Base-by-base conservation (phyloP, 345 rosid species). In the Balakata baccata region DNA sequence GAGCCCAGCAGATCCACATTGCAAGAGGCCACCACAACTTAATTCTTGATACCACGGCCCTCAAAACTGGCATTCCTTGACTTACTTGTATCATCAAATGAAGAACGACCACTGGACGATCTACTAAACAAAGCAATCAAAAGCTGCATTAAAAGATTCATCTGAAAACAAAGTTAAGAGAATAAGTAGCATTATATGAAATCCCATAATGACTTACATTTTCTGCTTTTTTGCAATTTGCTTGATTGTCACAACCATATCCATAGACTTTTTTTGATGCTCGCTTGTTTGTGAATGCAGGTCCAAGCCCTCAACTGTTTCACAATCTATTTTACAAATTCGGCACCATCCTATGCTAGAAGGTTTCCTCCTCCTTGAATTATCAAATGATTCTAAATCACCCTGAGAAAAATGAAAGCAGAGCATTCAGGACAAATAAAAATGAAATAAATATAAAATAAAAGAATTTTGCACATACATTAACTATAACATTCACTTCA, bases 301-400 rank as follows among this genome's bases (percentile, higher is more conserved):
- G 77, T 89, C 90, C 76, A 85, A 80, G 73, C 94, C 87, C 76
- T 89, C 92, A 64, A 88, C 89, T 29, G 92, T 85, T 80, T 88
- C 88, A 72, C 97, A 88, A 59, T 91, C 94, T 60, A 89, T 82
- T 72, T 87, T 88, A 84, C 97, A 91, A 51, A 91, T 87, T 34
- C 91, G 91, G 71, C 97, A 91, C 97, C 97, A 91, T 46, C 90
- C 94, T 83, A 74, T 81, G 86, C 78, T 80, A 65, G 77, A 23
- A 23, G 81, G 64, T 78, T 70, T 86, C 80, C 91, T 85, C 83
- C 84, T 88, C 73, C 93, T 87, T 29, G 79, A 75, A 81, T 75
- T 79, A 57, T 84, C 93, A 75, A 81, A 82, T 64, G 85, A 60
- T 51, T 85, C 89, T 76, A 78, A 53, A 7, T 80, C 86, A 59